phyloP scores from a whole-genome alignment of 148 eudicot genomes.

The Rhododendron kiyosumense region DNA sequence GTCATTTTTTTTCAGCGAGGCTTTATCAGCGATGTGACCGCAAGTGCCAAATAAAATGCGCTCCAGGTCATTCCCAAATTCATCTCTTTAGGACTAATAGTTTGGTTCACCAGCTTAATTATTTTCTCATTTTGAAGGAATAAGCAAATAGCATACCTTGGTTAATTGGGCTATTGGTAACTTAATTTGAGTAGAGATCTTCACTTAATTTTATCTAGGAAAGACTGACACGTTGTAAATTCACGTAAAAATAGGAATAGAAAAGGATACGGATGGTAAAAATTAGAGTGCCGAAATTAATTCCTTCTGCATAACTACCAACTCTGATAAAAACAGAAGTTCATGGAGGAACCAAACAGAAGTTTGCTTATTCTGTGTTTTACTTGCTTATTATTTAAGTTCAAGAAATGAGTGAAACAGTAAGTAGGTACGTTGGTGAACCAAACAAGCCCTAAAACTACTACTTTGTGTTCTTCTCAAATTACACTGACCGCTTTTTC shows the following conservation, averaged over 20 bases:
- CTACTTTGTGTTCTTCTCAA: not conserved
- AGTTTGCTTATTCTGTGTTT: no score
- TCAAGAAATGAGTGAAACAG: not conserved
- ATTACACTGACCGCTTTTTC: not conserved
- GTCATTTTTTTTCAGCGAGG: not conserved
- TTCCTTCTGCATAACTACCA: no score
- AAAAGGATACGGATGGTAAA: no score
- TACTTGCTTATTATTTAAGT: not conserved
- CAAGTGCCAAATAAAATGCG: slow-evolving; percentile 12
- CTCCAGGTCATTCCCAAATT: slow-evolving; percentile 10
- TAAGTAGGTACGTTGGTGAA: no score
- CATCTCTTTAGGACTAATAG: not conserved
- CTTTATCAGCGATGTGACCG: not conserved
- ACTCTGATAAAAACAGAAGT: no score
- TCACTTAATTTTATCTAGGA: not conserved
- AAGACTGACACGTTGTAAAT: not conserved
- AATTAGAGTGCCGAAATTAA: no score
- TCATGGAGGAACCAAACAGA: no score
- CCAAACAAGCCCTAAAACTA: not conserved
- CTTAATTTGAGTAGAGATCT: not conserved
- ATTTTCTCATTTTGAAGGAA: not conserved
- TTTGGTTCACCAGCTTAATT: not conserved
- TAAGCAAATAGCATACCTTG: not conserved
- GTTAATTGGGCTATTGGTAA: not conserved
- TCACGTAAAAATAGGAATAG: not conserved